These are phyloP conservation scores for Ophiostoma quercus DNA, from an alignment of 2,329 filamentous ascomycete genomes.

Conservation along the genomic window DNA sequence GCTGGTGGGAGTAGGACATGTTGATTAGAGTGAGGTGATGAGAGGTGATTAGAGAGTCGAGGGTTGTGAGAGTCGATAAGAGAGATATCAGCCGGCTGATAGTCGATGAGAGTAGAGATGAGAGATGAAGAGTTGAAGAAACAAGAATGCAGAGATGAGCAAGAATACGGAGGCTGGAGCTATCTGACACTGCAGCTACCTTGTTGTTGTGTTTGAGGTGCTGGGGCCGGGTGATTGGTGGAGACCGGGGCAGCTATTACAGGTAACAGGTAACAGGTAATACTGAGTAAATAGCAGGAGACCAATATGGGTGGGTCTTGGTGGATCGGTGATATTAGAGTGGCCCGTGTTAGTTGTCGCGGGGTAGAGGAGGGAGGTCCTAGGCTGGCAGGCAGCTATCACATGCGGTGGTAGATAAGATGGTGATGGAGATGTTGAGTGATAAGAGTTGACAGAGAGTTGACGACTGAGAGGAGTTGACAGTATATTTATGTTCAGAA, in stretches of 20 bases:
- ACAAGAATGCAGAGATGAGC: neutral
- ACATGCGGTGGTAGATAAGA: neutral
- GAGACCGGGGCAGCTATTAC: neutral
- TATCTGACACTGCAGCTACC: neutral
- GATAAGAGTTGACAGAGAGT: neutral
- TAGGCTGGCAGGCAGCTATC: neutral
- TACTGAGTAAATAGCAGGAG: neutral
- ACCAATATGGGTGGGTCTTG: slow-evolving; percentile 1
- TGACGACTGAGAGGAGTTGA: neutral
- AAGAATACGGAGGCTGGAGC: neutral
- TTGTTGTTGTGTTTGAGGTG: slow-evolving; percentile 5
- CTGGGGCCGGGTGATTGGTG: slow-evolving; percentile 5
- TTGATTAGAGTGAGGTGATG: neutral
- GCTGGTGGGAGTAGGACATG: slow-evolving; percentile 12
- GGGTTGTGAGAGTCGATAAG: neutral
- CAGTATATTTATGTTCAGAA: too few species aligned
- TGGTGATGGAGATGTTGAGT: too few species aligned
- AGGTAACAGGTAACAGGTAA: too few species aligned
- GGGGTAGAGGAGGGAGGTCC: slow-evolving; percentile 5
- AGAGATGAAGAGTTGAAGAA: neutral
- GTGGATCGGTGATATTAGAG: neutral
- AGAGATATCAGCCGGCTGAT: slow-evolving; percentile 1
- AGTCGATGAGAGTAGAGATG: neutral
- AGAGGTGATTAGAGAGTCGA: neutral
- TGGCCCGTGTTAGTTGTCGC: slow-evolving; percentile 12